A percentile compares a stretch with the other conserved stretches of the same genome.
phyloP scores from a whole-genome alignment of 2,329 filamentous ascomycete species.

The Diaporthe sp. region DNA sequence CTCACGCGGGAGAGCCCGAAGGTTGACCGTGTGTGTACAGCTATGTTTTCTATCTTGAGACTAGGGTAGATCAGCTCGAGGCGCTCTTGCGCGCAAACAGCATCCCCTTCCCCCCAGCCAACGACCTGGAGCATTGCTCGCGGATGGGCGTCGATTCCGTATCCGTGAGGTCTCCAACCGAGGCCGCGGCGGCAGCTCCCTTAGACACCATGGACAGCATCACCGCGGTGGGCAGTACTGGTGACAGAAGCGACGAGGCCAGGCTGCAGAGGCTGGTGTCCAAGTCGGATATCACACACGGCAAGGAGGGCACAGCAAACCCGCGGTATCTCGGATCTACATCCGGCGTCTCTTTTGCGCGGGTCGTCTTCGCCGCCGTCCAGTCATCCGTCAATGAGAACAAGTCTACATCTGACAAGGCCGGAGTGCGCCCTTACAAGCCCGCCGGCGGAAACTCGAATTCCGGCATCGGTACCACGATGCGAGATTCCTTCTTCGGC shows the following conservation, averaged over 20 bases:
- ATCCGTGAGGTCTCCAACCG: conserved; percentile 52
- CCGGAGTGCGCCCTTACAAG: conserved; percentile 71
- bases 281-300: conserved; percentile 58
- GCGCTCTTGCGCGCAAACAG: conserved; percentile 77
- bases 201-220: conserved; percentile 52
- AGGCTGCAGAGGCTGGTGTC: conserved; percentile 77
- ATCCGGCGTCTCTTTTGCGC: conserved; percentile 93
- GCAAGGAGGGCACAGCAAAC: conserved; percentile 72
- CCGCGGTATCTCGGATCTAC: conserved; percentile 86
- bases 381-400: conserved; percentile 77
- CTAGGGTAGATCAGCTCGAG: conserved; percentile 87
- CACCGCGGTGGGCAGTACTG: conserved; percentile 54
- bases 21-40: conserved; percentile 55
- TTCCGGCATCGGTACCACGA: conserved; percentile 77
- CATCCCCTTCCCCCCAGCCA: conserved; percentile 79
- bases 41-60: conserved; percentile 96
- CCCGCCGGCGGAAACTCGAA: conserved; percentile 58
- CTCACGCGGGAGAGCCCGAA: not conserved
- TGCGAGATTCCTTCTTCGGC: conserved; percentile 98
- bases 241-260: conserved; percentile 67
- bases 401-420: conserved; percentile 78
- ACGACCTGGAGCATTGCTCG: conserved; percentile 76
- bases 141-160: conserved; percentile 58
- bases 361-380: conserved; percentile 94
- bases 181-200: conserved; percentile 48